Base-by-base conservation (phyloP, 306 rosid species). In the Coriaria nepalensis region DNA sequence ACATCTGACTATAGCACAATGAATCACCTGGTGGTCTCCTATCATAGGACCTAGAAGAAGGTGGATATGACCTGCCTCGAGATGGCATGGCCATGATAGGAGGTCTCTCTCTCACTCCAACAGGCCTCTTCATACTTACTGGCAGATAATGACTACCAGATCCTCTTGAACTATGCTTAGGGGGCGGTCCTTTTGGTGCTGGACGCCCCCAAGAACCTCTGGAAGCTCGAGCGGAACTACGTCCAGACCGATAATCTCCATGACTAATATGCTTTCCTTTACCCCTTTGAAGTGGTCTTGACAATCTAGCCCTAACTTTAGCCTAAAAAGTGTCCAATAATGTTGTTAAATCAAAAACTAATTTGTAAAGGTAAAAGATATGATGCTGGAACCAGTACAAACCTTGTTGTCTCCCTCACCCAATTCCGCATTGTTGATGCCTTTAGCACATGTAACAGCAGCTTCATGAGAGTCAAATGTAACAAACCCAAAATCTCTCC, bases 391-490 rank as follows among this genome's bases (percentile, higher is more conserved):
- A 43, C 12, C 9, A 10, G 41, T 33, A 63, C 73, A 54, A 8
- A 85, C 98, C 98, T 85, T 92, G 63, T 50, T 75, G 67, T 79
- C 79, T 13, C 93, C 96, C 58, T 85, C 98, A 62, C 98, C 98
- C 56, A 92, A 63, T 59, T 92, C 98, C 5, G 93, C 68, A 73
- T 90, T 90, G 59, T 73, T 85, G 52, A 85, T 85, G 70, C 83
- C 69, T 49, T 92, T 86, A 6, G 96, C 86, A 73, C 98, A 92
- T 10, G 76, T 71, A 58, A 85, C 78, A 5, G 98, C 94, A 59
- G 87, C 92, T 59, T 78, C 93, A 55, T 82, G 94, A 35, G 95
- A 62, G 68, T 73, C 85, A 67, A 92, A 92, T 54, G 95, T 82
- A 55, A 92, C 76, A 78, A 92, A 92, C 41, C 98, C 98, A 61